Base-by-base conservation (phyloP, 1,284 basidiomycete genomes). In the Tilletia caries region DNA sequence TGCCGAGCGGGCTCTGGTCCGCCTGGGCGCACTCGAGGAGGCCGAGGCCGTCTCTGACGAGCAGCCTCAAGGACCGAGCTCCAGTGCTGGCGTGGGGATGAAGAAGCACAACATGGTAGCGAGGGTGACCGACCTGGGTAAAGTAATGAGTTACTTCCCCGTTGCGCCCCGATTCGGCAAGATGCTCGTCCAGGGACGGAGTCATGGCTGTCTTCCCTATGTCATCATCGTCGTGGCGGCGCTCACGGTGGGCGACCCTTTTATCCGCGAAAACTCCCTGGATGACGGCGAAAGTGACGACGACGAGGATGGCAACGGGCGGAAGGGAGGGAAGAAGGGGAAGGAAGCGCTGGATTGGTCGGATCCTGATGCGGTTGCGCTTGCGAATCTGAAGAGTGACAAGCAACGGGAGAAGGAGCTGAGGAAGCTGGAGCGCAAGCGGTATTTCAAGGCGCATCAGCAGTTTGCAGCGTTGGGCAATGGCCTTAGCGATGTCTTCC, bases 171-270 rank as follows among this genome's bases (percentile, higher is more conserved):
- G 96, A 37, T 96, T 93, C 81, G 92, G 93, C 34, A 91, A 94
- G 83, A 95, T 98, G 92, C 86, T 98, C 43, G 92, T 93, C 18
- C 90, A 91, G 66, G 95, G 94, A 0, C 89, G 91, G 75, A 94
- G 97, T 83, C 91, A 96, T 77, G 91, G 89, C 3, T 98, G 95
- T 83, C 84, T 98, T 67, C 90, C 95, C 8, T 98, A 95, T 83
- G 88, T 97, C 34, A 90, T 98, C 71, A 88, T 92, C 1, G 88
- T 98, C 62, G 95, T 98, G 1, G 92, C 95, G 13, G 92, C 91
- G 5, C 84, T 98, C 72, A 93, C 92, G 3, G 93, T 97, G 20
- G 96, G 96, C 1, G 95, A 98, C 84, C 95, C 96, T 0, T 98
- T 98, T 85, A 83, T 98, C 54, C 89, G 91, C 68, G 93, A 95